Conservation (phyloP, 2,329 filamentous ascomycete genomes). For the Stemphylium beticola region DNA sequence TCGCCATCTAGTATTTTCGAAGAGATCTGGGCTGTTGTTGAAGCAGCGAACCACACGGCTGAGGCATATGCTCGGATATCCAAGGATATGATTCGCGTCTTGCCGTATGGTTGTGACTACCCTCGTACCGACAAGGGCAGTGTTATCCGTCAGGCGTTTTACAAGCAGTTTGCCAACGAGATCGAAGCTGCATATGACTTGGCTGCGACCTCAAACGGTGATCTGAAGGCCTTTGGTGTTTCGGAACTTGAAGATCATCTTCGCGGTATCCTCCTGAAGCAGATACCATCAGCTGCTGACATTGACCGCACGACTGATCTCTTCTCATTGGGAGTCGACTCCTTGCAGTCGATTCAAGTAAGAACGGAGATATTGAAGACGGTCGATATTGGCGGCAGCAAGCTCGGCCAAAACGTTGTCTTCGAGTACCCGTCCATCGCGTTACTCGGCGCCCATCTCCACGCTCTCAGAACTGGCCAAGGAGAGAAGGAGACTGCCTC, state of each 20-base stretch:
- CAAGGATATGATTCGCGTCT: constrained; percentile 59
- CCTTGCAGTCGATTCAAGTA: constrained; percentile 63
- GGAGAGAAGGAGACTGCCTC: constrained; percentile 37
- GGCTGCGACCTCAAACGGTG: constrained; percentile 14
- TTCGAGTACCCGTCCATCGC: constrained; percentile 63
- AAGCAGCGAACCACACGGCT: constrained; percentile 58
- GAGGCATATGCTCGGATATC: constrained; percentile 61
- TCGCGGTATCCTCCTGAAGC: constrained; percentile 18
- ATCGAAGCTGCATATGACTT: constrained; percentile 57
- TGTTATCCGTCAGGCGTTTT: constrained; percentile 60
- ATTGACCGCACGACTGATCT: constrained; percentile 58
- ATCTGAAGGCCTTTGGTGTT: not conserved
- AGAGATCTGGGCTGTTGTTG: constrained; percentile 57
- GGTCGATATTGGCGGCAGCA: constrained; percentile 54
- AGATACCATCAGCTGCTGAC: constrained; percentile 15
- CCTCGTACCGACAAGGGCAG: constrained; percentile 64
- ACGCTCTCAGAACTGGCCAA: constrained; percentile 50
- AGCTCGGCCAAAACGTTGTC: constrained; percentile 62
- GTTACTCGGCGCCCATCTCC: constrained; percentile 54
- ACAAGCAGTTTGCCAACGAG: constrained; percentile 55
- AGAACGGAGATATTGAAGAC: constrained; percentile 59
- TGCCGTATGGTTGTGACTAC: constrained; percentile 55
- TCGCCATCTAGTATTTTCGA: constrained; percentile 40
- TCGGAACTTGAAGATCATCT: constrained; percentile 21
- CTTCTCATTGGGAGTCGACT: constrained; percentile 65